phyloP scores from a whole-genome alignment of 2,329 filamentous ascomycete species.

The Fusarium tuaranense region DNA sequence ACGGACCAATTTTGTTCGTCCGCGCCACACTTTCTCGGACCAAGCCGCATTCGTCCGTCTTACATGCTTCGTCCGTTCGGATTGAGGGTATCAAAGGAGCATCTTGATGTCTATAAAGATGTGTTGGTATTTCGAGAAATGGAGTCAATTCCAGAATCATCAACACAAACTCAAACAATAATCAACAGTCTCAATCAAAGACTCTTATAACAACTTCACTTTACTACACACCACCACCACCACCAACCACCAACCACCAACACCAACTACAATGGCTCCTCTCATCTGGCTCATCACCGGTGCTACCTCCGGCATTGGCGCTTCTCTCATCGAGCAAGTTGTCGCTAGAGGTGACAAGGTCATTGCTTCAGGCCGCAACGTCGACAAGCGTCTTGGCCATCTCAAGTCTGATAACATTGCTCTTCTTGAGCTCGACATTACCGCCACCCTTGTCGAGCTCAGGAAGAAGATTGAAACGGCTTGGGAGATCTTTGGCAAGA shows the following conservation, averaged over 20 bases:
- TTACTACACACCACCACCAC: too few relatives aligned
- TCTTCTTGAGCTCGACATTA: background rate
- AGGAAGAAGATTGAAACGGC: background rate
- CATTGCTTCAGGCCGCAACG: background rate
- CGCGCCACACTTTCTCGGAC: background rate
- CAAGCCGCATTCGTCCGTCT: background rate
- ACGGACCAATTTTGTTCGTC: background rate
- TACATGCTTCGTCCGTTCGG: background rate
- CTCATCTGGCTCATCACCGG: slow-evolving; percentile 1
- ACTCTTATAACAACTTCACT: background rate
- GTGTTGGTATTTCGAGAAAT: background rate
- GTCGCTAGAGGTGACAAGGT: background rate
- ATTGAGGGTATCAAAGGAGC: background rate
- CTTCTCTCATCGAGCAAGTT: background rate
- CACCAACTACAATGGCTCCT: background rate
- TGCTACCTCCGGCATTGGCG: background rate
- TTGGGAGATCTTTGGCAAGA: background rate
- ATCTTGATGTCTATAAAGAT: background rate
- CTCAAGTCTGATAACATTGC: background rate
- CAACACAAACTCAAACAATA: background rate
- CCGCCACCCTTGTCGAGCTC: background rate
- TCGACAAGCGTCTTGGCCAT: background rate
- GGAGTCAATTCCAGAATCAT: background rate
- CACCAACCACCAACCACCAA: background rate
- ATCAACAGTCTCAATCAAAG: background rate